Conservation (phyloP, 306 rosid species). For the Dalbergia oliveri region DNA sequence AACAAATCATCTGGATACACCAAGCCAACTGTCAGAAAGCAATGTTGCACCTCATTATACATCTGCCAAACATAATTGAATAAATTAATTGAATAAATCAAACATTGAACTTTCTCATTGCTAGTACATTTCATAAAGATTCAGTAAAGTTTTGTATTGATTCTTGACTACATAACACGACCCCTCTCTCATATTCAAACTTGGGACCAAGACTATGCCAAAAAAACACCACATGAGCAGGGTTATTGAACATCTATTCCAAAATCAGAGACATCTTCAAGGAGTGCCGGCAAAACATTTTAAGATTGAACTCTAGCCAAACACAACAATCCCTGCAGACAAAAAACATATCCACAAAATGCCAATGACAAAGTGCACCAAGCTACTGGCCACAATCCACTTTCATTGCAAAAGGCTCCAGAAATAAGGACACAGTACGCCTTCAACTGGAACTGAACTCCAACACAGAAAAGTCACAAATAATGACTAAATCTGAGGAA, state of each 20-base stretch:
- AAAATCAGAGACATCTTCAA: slow-evolving; percentile 17
- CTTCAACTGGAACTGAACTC: slow-evolving; percentile 41
- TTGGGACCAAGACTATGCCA: neutral
- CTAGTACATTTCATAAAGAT: neutral
- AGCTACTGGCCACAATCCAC: slow-evolving; percentile 31
- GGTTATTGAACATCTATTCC: neutral
- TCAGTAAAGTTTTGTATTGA: neutral
- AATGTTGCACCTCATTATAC: slow-evolving; percentile 93
- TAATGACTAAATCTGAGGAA: slow-evolving; percentile 14
- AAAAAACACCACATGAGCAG: neutral
- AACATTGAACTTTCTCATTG: slow-evolving; percentile 8
- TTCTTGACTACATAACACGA: neutral
- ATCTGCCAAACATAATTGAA: slow-evolving; percentile 64
- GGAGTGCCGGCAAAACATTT: neutral
- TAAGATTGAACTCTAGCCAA: slow-evolving; percentile 28
- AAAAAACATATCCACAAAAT: slow-evolving; percentile 30
- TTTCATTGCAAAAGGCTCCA: slow-evolving; percentile 24
- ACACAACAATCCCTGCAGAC: slow-evolving; percentile 26
- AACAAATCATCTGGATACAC: slow-evolving; percentile 94
- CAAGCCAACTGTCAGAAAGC: slow-evolving; percentile 93
- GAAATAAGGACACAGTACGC: slow-evolving; percentile 13
- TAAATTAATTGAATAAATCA: slow-evolving; percentile 33
- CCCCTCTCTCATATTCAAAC: neutral
- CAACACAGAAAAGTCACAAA: slow-evolving; percentile 31
- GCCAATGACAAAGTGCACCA: slow-evolving; percentile 33